A percentile compares a stretch with the other conserved stretches of the same genome.
Evolutionary conservation across 176 grass and related monocot genomes (phyloP).

Genomic region (Bonia amplexicaulis): DNA sequence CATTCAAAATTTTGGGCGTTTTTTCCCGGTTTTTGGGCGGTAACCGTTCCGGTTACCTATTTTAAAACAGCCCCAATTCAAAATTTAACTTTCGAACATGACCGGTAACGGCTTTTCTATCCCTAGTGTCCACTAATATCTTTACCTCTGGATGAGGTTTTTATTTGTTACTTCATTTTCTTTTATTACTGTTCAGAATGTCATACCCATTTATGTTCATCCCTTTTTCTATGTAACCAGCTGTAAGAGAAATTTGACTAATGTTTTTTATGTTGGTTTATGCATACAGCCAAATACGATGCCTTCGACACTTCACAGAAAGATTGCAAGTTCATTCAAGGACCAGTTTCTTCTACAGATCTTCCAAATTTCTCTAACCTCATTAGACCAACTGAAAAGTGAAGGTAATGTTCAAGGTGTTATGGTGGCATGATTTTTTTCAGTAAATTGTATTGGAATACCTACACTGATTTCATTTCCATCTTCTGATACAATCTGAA

Average conservation of each 20-base stretch:
- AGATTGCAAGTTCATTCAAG: conserved; percentile 76
- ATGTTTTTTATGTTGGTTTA: conserved; percentile 23
- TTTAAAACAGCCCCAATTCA: no score
- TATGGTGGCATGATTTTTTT: conserved; percentile 19
- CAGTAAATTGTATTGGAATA: conserved; percentile 20
- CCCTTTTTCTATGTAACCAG: neutral
- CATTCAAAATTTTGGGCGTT: no score
- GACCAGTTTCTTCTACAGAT: conserved; percentile 94
- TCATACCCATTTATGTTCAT: neutral
- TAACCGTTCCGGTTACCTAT: no score
- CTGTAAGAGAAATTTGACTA: neutral
- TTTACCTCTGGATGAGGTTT: neutral
- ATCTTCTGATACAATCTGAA: conserved; percentile 13
- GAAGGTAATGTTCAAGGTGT: conserved; percentile 69
- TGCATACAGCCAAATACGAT: conserved; percentile 65
- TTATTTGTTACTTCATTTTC: neutral
- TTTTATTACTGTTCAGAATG: conserved; percentile 6
- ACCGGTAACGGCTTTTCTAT: no score
- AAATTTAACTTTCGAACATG: no score
- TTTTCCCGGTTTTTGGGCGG: no score
- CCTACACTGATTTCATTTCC: conserved; percentile 11
- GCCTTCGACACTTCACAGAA: conserved; percentile 66
- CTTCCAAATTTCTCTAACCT: conserved; percentile 97
- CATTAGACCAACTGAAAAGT: conserved; percentile 82
- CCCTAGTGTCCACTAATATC: neutral